phyloP scores from a whole-genome alignment of 257 asterid genomes.

The Solanum chilense region DNA sequence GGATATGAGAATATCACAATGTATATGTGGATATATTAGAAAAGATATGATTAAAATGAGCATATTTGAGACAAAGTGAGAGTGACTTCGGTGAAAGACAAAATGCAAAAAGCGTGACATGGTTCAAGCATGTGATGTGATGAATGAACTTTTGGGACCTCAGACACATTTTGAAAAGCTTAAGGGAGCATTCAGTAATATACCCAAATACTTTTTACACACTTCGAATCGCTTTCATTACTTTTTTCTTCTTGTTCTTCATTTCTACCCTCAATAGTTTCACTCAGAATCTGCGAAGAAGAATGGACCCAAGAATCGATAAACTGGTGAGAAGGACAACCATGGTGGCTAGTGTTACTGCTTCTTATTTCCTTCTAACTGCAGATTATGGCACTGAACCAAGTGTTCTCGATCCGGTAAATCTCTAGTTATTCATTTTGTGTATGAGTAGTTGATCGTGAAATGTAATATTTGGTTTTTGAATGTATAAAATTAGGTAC shows the following conservation, averaged over 20 bases:
- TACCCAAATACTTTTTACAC: background rate
- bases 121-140: too few species aligned
- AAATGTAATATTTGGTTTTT: background rate
- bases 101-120: background rate
- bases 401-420: constrained; percentile 75
- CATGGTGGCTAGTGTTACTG: constrained; percentile 69
- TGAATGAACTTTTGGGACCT: background rate
- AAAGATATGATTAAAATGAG: too few species aligned
- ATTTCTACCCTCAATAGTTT: background rate
- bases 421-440: background rate
- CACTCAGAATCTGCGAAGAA: background rate
- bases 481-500: background rate
- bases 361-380: constrained; percentile 75
- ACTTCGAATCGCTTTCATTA: background rate
- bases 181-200: background rate
- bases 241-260: background rate
- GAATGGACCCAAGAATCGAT: constrained; percentile 56
- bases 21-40: too few species aligned
- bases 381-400: constrained; percentile 89
- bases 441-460: background rate
- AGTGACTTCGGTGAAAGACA: too few species aligned
- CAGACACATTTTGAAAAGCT: background rate
- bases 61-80: background rate
- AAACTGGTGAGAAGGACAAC: constrained; percentile 73
- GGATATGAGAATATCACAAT: too few species aligned